Conservation (phyloP, 2,329 filamentous ascomycete species). For the Ophiostoma sp. region DNA sequence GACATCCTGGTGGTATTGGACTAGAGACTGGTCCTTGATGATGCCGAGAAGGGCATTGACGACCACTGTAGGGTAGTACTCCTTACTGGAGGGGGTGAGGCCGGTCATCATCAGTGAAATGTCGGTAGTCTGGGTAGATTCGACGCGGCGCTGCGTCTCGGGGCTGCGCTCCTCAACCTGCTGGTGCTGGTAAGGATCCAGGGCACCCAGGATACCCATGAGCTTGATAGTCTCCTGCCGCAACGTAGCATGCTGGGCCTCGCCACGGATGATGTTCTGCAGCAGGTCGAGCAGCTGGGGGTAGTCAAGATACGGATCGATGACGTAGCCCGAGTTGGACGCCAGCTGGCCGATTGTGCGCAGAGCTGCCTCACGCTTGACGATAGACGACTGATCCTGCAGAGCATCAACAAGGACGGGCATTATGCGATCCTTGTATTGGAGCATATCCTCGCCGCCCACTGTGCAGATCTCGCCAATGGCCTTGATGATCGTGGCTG, state of each 20-base stretch:
- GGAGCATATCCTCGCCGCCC: slow-evolving; percentile 87
- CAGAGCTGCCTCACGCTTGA: slow-evolving; percentile 85
- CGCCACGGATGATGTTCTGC: slow-evolving; percentile 89
- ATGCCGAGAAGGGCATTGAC: slow-evolving; percentile 93
- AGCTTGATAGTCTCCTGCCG: slow-evolving; percentile 93
- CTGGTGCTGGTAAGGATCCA: slow-evolving; percentile 93
- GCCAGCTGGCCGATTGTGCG: slow-evolving; percentile 87
- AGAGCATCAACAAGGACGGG: slow-evolving; percentile 88
- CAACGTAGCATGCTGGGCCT: slow-evolving; percentile 74
- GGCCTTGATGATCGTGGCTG: slow-evolving; percentile 89
- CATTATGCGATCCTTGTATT: slow-evolving; percentile 89
- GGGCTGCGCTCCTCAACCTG: slow-evolving; percentile 86
- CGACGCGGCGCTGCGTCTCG: slow-evolving; percentile 65
- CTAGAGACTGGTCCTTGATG: slow-evolving; percentile 81
- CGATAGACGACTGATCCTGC: slow-evolving; percentile 85
- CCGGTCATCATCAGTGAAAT: slow-evolving; percentile 98
- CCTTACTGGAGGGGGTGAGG: slow-evolving; percentile 90
- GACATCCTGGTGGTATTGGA: slow-evolving; percentile 85
- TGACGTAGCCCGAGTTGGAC: slow-evolving; percentile 96
- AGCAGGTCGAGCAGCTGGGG: slow-evolving; percentile 88
- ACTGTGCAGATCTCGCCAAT: slow-evolving; percentile 92
- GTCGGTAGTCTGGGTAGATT: slow-evolving; percentile 70
- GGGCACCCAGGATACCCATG: slow-evolving; percentile 87
- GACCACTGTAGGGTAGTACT: slow-evolving; percentile 96
- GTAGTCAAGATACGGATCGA: slow-evolving; percentile 91